Conservation (phyloP, 108 stramenopile species). For the Fragilariopsis cylindrus region DNA sequence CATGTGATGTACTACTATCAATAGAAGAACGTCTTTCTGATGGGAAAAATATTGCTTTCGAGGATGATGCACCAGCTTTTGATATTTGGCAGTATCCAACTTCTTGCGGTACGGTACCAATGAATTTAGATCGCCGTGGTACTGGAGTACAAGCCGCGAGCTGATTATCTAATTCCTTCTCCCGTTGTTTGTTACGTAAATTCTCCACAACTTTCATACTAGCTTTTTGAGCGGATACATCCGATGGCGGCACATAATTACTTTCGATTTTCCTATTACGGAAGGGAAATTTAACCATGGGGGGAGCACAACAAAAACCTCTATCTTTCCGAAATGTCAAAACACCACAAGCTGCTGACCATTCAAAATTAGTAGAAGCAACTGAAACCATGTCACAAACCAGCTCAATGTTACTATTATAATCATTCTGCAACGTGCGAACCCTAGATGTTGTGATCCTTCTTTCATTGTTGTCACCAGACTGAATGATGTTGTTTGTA, state of each 20-base stretch:
- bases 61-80: background rate
- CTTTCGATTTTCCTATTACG: background rate
- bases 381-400: slow-evolving; percentile 26
- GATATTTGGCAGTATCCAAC: slow-evolving; percentile 14
- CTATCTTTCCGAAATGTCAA: slow-evolving; percentile 24
- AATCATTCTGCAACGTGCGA: background rate
- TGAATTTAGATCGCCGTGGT: background rate
- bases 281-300: slow-evolving; percentile 22
- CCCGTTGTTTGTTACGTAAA: slow-evolving; percentile 5
- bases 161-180: background rate
- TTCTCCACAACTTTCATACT: background rate
- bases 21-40: background rate
- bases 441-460: background rate
- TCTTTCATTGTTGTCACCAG: background rate
- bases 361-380: slow-evolving; percentile 28
- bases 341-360: slow-evolving; percentile 33
- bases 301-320: slow-evolving; percentile 12
- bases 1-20: background rate
- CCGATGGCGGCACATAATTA: background rate
- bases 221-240: background rate
- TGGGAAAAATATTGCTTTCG: slow-evolving; percentile 3
- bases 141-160: slow-evolving; percentile 6
- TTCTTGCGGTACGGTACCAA: background rate
- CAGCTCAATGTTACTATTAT: slow-evolving; percentile 12
- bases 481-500: background rate